Evolutionary conservation across 495 filamentous ascomycete genomes (phyloP).

Genomic region (Aspergillus conjunctus): DNA sequence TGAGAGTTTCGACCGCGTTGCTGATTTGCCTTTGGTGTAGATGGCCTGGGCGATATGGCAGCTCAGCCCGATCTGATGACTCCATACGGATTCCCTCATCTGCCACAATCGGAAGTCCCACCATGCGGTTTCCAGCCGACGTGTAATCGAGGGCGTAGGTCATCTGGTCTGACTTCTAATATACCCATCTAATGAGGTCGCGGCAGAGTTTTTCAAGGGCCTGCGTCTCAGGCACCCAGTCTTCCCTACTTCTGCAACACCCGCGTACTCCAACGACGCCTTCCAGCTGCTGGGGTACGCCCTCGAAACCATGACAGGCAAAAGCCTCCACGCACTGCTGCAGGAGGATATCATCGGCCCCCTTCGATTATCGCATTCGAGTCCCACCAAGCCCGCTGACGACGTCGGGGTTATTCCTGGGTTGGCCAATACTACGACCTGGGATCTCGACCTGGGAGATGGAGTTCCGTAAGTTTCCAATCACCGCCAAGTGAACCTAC

Average conservation of each 20-base stretch:
- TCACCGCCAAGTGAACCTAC: too few relatives aligned
- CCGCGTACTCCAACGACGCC: constrained; percentile 57
- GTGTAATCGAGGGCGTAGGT: constrained; percentile 30
- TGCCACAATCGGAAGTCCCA: constrained; percentile 23
- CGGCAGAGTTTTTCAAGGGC: constrained; percentile 58
- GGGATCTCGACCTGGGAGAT: constrained; percentile 45
- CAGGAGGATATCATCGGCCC: constrained; percentile 36
- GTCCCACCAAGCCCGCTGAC: constrained; percentile 34
- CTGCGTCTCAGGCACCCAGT: constrained; percentile 50
- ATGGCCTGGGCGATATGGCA: constrained; percentile 26
- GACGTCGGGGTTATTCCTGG: constrained; percentile 41
- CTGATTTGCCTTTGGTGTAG: constrained; percentile 14
- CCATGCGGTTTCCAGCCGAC: constrained; percentile 24
- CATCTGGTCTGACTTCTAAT: too few relatives aligned
- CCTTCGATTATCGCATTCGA: constrained; percentile 42
- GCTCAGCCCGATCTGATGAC: constrained; percentile 15
- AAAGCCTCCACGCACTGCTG: constrained; percentile 19
- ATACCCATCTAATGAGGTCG: too few relatives aligned
- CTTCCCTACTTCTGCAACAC: constrained; percentile 49
- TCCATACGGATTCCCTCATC: constrained; percentile 38
- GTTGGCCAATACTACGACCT: constrained; percentile 30
- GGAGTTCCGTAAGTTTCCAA: constrained; percentile 52
- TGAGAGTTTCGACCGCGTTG: background rate
- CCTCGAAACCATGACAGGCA: constrained; percentile 16
- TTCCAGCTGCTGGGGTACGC: background rate